Percentiles rank a stretch among this genome's conserved stretches.
Evolutionary conservation across 768 basidiomycete genomes (phyloP).

Genomic region (Pleurotus ostreatus): DNA sequence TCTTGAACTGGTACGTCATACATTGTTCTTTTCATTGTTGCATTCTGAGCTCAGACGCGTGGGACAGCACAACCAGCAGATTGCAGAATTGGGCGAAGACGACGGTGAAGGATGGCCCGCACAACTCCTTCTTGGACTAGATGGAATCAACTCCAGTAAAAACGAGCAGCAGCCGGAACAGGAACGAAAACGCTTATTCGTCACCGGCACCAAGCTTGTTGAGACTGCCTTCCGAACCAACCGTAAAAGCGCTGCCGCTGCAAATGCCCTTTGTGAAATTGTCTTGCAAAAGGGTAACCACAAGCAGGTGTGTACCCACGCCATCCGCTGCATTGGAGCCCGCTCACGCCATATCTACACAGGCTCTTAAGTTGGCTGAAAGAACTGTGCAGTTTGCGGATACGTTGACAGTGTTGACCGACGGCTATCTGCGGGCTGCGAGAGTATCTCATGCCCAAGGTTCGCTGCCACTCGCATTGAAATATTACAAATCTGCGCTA

Average conservation of each 20-base stretch:
- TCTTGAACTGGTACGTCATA: constrained; percentile 66
- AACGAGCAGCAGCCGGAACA: constrained; percentile 57
- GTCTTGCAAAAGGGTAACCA: constrained; percentile 70
- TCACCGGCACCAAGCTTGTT: constrained; percentile 64
- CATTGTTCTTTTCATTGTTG: neutral
- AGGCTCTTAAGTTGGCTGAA: constrained; percentile 93
- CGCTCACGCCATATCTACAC: neutral
- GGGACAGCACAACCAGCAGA: constrained; percentile 9
- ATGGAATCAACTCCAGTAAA: constrained; percentile 84
- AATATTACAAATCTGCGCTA: constrained; percentile 63
- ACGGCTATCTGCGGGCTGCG: constrained; percentile 82
- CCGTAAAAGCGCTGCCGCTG: constrained; percentile 74
- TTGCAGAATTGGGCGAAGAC: constrained; percentile 53
- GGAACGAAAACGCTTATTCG: constrained; percentile 58
- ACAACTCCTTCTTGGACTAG: constrained; percentile 79
- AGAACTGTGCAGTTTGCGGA: constrained; percentile 93
- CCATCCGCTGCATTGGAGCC: neutral
- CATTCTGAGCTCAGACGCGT: neutral
- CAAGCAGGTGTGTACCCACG: constrained; percentile 42
- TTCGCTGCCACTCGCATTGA: constrained; percentile 55
- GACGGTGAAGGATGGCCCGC: constrained; percentile 61
- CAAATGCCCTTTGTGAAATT: constrained; percentile 78
- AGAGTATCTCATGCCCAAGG: constrained; percentile 77
- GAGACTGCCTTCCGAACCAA: constrained; percentile 80
- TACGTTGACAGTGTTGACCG: constrained; percentile 77